phyloP scores from a whole-genome alignment of 164 flowering plant genomes.

The Amborella trichopoda region DNA sequence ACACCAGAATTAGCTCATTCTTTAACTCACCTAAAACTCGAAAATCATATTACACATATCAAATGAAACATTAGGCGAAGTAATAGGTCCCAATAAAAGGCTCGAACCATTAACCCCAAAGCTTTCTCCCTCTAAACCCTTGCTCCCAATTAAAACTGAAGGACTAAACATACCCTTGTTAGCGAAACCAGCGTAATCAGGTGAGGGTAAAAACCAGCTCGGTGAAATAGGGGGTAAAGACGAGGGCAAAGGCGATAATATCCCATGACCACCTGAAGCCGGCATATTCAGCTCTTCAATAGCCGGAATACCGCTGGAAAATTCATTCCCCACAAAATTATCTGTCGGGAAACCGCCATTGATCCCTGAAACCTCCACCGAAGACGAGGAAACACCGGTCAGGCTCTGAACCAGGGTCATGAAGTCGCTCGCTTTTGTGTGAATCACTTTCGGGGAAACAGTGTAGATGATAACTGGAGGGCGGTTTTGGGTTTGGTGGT shows the following conservation, averaged over 20 bases:
- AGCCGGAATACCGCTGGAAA: conserved; percentile 49
- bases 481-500: conserved; percentile 14
- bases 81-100: conserved; percentile 23
- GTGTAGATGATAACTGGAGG: conserved; percentile 56
- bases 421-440: conserved; percentile 28
- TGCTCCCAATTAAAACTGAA: conserved; percentile 16
- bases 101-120: conserved; percentile 36
- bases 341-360: conserved; percentile 10
- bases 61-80: conserved; percentile 33
- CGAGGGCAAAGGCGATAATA: conserved; percentile 72
- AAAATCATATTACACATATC: conserved; percentile 38
- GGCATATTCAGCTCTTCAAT: conserved; percentile 25
- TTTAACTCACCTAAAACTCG: conserved; percentile 28
- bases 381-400: conserved; percentile 19
- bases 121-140: conserved; percentile 13
- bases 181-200: conserved; percentile 18
- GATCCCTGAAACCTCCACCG: conserved; percentile 8
- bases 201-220: conserved; percentile 46
- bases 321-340: conserved; percentile 1
- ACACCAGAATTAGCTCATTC: too few species aligned
- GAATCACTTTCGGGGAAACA: conserved; percentile 40
- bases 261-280: conserved; percentile 34
- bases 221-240: conserved; percentile 42
- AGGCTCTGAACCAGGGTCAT: conserved; percentile 34
- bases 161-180: conserved; percentile 36